Percentiles rank a stretch among this genome's conserved stretches.
Conservation (phyloP, 306 rosid species). For the Vicia sativa region DNA sequence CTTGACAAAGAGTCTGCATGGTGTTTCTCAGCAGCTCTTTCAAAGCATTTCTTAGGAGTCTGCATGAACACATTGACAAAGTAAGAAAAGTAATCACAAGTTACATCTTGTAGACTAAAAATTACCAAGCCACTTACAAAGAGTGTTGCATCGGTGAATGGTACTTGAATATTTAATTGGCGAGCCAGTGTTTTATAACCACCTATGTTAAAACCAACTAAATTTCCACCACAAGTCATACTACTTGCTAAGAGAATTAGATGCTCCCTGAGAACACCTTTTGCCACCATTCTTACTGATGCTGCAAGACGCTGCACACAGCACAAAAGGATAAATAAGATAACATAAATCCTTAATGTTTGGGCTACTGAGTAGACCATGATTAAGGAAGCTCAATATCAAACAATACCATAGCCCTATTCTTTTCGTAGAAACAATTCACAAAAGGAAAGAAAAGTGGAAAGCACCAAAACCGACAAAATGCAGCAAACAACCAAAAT, state of each 20-base stretch:
- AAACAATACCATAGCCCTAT: conserved; percentile 2
- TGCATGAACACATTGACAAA: conserved; percentile 41
- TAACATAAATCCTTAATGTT: background rate
- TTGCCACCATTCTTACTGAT: conserved; percentile 85
- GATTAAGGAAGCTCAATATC: conserved; percentile 16
- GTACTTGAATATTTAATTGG: conserved; percentile 75
- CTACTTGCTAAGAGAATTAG: conserved; percentile 85
- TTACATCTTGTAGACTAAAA: conserved; percentile 25
- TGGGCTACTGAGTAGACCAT: conserved; percentile 16
- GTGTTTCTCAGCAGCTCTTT: conserved; percentile 87
- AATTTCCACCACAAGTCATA: conserved; percentile 88
- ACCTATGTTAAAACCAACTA: conserved; percentile 83
- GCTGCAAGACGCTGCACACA: conserved; percentile 73
- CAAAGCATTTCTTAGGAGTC: conserved; percentile 94
- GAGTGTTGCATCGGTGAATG: conserved; percentile 92
- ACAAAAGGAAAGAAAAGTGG: conserved; percentile 13
- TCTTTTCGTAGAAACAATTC: conserved; percentile 5
- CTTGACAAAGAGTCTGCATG: conserved; percentile 79
- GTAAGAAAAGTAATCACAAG: conserved; percentile 22
- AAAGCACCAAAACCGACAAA: conserved; percentile 19
- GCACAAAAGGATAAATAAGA: conserved; percentile 29
- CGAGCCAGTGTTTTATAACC: conserved; percentile 88
- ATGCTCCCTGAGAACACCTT: conserved; percentile 97
- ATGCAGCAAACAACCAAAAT: conserved; percentile 7
- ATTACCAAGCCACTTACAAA: conserved; percentile 62